Evolutionary conservation across 163 green algal species (phyloP).

Genomic region (Scenedesmus sp.): DNA sequence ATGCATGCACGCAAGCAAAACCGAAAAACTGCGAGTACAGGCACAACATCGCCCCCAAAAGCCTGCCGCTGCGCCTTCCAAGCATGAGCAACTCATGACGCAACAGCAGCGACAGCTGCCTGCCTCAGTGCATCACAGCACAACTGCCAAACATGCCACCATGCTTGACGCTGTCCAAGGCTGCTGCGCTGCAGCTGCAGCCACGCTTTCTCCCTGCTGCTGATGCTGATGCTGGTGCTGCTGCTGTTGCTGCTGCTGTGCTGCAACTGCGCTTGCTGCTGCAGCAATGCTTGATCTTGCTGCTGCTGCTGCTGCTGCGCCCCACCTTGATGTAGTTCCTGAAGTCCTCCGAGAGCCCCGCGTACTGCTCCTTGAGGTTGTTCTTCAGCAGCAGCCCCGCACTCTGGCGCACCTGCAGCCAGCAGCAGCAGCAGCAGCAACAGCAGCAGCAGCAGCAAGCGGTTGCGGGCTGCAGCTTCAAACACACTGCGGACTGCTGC

Average conservation of each 20-base stretch:
- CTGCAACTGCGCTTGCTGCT: background rate
- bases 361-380: slow-evolving; percentile 84
- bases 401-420: slow-evolving; percentile 86
- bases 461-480: no score
- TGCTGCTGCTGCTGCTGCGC: background rate
- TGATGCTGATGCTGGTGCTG: background rate
- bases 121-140: no score
- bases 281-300: background rate
- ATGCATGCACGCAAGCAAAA: no score
- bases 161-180: no score
- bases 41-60: no score
- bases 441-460: background rate
- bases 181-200: no score
- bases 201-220: no score
- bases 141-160: no score
- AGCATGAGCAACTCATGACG: no score
- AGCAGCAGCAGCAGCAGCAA: background rate
- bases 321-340: slow-evolving; percentile 86
- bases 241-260: background rate
- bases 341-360: slow-evolving; percentile 66
- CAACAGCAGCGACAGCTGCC: no score
- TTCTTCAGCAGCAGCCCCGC: slow-evolving; percentile 98
- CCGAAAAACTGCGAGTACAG: no score
- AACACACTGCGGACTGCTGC: background rate
- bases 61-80: no score